These are phyloP conservation scores for Boletus smithii DNA, from an alignment of 1,284 basidiomycete genomes.

Conservation along the genomic window DNA sequence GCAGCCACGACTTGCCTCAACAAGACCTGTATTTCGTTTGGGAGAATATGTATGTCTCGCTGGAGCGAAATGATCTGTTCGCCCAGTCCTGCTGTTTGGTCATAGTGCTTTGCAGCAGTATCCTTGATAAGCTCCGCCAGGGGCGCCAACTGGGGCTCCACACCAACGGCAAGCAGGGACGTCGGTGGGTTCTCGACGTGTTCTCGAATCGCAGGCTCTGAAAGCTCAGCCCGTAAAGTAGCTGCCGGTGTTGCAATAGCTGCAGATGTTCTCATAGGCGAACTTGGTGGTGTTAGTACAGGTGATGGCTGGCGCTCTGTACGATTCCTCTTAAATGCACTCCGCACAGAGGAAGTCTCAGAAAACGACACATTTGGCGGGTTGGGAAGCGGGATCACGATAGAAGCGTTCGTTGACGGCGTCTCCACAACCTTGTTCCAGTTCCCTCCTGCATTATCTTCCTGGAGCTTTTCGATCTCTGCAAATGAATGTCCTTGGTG, in stretches of 20 bases:
- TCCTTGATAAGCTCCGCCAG: conserved; percentile 38
- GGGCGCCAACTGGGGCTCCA: conserved; percentile 22
- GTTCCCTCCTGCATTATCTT: background rate
- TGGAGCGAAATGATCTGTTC: conserved; percentile 39
- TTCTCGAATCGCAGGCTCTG: conserved; percentile 25
- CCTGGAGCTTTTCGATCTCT: conserved; percentile 27
- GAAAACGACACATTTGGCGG: conserved; percentile 9
- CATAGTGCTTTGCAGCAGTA: conserved; percentile 36
- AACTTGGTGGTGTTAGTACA: conserved; percentile 11
- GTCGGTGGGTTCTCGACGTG: conserved; percentile 20
- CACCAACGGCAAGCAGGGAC: conserved; percentile 9
- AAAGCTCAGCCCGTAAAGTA: conserved; percentile 18
- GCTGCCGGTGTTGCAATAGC: conserved; percentile 4
- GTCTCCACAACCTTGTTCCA: conserved; percentile 11
- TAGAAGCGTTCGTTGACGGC: conserved; percentile 26
- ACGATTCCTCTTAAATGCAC: conserved; percentile 21
- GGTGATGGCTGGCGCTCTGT: background rate
- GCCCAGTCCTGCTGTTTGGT: conserved; percentile 35
- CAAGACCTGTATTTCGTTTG: conserved; percentile 23
- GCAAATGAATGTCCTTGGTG: conserved; percentile 20
- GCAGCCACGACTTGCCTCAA: conserved; percentile 16
- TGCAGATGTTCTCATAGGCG: conserved; percentile 4
- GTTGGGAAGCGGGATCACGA: conserved; percentile 28
- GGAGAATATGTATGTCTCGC: conserved; percentile 34
- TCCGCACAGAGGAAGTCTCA: conserved; percentile 20